phyloP scores from a whole-genome alignment of 1,284 basidiomycete species.

The Apiotrichum siamense region DNA sequence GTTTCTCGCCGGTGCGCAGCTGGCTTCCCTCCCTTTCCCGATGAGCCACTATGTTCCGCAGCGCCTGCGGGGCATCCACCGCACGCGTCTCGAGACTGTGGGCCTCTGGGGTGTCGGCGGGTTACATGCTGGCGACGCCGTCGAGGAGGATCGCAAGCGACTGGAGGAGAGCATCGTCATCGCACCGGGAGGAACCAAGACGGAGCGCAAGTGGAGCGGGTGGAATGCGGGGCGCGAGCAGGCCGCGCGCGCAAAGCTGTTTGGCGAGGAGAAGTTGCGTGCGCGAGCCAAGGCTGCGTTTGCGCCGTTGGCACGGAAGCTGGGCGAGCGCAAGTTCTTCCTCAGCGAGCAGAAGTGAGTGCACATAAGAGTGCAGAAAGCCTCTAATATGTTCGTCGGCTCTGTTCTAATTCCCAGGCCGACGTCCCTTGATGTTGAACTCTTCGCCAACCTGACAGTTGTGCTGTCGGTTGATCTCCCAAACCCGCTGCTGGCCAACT shows the following conservation, averaged over 20 bases:
- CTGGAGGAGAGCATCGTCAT: slow-evolving; percentile 29
- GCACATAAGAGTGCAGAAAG: slow-evolving; percentile 14
- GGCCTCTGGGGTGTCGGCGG: slow-evolving; percentile 43
- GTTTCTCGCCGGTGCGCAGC: slow-evolving; percentile 28
- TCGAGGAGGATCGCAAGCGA: slow-evolving; percentile 28
- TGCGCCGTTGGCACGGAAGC: slow-evolving; percentile 29
- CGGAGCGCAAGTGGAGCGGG: slow-evolving; percentile 32
- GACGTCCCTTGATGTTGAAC: slow-evolving; percentile 38
- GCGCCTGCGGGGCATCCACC: slow-evolving; percentile 30
- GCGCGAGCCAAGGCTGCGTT: slow-evolving; percentile 21
- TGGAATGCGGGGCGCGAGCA: slow-evolving; percentile 31
- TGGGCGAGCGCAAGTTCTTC: slow-evolving; percentile 26
- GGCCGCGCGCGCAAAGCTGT: slow-evolving; percentile 29
- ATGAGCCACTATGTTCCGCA: slow-evolving; percentile 40
- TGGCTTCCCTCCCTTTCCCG: slow-evolving; percentile 28
- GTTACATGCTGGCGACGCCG: slow-evolving; percentile 18
- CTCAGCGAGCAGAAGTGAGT: slow-evolving; percentile 30
- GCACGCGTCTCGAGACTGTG: slow-evolving; percentile 32
- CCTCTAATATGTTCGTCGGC: no score
- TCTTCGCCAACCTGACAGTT: slow-evolving; percentile 45
- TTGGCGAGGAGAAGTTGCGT: slow-evolving; percentile 37
- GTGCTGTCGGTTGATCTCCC: slow-evolving; percentile 41
- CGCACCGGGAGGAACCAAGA: slow-evolving; percentile 36
- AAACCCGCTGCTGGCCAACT: slow-evolving; percentile 36
- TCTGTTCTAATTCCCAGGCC: slow-evolving; percentile 20